These are phyloP conservation scores for Colletotrichum caudatum DNA, from an alignment of 2,329 filamentous ascomycete genomes.

Conservation along the genomic window DNA sequence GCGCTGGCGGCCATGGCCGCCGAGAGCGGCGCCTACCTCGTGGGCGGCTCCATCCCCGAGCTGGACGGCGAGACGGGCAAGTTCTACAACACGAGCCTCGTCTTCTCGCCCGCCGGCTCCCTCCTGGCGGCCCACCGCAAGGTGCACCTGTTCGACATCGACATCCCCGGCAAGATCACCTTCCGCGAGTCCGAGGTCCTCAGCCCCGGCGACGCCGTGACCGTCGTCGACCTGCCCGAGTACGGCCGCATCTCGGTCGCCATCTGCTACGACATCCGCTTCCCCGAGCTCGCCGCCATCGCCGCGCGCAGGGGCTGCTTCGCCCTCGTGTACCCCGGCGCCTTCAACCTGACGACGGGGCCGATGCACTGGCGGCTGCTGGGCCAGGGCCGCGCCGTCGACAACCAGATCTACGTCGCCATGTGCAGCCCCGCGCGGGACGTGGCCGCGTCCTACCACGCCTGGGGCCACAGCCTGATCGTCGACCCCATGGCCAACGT, in stretches of 20 bases:
- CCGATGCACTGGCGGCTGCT: conserved; percentile 91
- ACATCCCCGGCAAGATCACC: conserved; percentile 93
- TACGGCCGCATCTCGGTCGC: conserved; percentile 90
- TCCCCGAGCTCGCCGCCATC: conserved; percentile 92
- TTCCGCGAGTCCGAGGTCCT: conserved; percentile 94
- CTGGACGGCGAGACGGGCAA: conserved; percentile 67
- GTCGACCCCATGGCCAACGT: conserved; percentile 89
- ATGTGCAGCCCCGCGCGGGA: conserved; percentile 93
- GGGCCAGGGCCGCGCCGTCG: conserved; percentile 84
- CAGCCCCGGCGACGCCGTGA: conserved; percentile 85
- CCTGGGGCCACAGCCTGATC: conserved; percentile 92
- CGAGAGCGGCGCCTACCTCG: conserved; percentile 82
- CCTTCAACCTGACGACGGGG: conserved; percentile 95
- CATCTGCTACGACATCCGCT: conserved; percentile 98
- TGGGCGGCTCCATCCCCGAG: conserved; percentile 95
- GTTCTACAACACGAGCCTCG: conserved; percentile 91
- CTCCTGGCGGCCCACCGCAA: conserved; percentile 92
- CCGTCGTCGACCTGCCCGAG: conserved; percentile 85
- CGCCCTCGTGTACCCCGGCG: conserved; percentile 91
- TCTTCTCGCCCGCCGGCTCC: conserved; percentile 82
- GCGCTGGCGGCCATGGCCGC: conserved; percentile 83
- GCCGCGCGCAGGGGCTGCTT: conserved; percentile 90
- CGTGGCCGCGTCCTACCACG: conserved; percentile 81
- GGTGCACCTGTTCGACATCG: conserved; percentile 96
- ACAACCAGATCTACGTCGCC: conserved; percentile 95